Conservation (phyloP, 2,329 filamentous ascomycete species). For the Ceratocystis variospora region DNA sequence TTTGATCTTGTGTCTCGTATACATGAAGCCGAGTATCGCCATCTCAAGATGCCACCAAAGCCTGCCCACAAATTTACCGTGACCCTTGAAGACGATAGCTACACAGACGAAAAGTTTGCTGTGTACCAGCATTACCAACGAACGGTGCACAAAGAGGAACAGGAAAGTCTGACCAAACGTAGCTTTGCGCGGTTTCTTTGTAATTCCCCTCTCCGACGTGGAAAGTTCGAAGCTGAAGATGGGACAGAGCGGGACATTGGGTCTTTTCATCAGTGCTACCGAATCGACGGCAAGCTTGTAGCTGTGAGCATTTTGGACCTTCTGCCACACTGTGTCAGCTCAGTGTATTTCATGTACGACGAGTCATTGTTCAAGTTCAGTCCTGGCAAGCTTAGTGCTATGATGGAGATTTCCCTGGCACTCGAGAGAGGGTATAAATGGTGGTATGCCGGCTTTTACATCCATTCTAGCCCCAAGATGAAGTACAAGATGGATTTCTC, state of each 20-base stretch:
- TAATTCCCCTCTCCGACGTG: conserved; percentile 47
- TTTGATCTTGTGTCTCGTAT: conserved; percentile 55
- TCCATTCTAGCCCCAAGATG: conserved; percentile 72
- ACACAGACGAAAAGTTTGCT: conserved; percentile 60
- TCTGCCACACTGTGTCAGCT: conserved; percentile 61
- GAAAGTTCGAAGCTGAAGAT: conserved; percentile 31
- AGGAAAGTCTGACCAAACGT: conserved; percentile 23
- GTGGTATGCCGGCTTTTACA: conserved; percentile 75
- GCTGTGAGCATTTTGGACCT: conserved; percentile 67
- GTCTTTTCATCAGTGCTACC: conserved; percentile 71
- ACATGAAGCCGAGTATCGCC: conserved; percentile 50
- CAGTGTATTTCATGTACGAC: conserved; percentile 74
- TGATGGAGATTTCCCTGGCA: conserved; percentile 59
- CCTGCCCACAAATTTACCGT: conserved; percentile 56
- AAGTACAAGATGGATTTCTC: conserved; percentile 68
- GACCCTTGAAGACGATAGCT: conserved; percentile 54
- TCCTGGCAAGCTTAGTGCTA: conserved; percentile 62
- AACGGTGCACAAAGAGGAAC: conserved; percentile 55
- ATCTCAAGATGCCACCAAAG: conserved; percentile 42
- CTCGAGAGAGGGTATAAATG: conserved; percentile 55
- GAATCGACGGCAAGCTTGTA: conserved; percentile 60
- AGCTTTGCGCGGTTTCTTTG: conserved; percentile 65
- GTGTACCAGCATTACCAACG: conserved; percentile 65
- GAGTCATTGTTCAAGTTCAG: conserved; percentile 55
- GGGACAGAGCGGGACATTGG: conserved; percentile 46